Percentiles rank a stretch among this genome's conserved stretches.
Evolutionary conservation across 2,329 filamentous ascomycete genomes (phyloP).

Genomic region (Pestalotiopsis fici): DNA sequence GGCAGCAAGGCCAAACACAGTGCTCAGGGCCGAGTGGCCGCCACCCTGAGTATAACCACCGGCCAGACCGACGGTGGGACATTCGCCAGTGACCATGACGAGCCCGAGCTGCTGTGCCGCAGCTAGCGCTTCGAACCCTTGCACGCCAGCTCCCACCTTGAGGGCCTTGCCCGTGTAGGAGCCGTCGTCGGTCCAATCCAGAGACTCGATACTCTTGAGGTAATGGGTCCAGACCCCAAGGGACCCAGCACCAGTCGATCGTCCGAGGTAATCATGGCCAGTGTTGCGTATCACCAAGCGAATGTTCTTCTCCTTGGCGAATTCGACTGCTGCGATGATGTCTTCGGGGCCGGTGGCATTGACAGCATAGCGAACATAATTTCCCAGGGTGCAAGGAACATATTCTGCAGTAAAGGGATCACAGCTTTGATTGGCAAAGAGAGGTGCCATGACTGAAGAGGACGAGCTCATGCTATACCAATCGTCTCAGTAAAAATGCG

Average conservation of each 20-base stretch:
- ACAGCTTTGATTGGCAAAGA: conserved; percentile 15
- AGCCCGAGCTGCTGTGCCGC: conserved; percentile 37
- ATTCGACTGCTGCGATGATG: conserved; percentile 6
- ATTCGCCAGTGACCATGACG: conserved; percentile 48
- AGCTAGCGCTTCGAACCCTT: conserved; percentile 41
- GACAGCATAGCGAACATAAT: conserved; percentile 13
- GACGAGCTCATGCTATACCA: conserved; percentile 12
- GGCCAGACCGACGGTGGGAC: conserved; percentile 55
- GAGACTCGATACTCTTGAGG: conserved; percentile 39
- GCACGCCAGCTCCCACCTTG: conserved; percentile 50
- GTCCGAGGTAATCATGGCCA: conserved; percentile 52
- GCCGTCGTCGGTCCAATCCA: conserved; percentile 22
- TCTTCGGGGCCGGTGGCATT: conserved; percentile 8
- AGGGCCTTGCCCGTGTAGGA: conserved; percentile 50
- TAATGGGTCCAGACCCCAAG: conserved; percentile 49
- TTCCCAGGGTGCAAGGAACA: conserved; percentile 8
- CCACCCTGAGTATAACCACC: conserved; percentile 64
- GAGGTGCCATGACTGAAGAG: conserved; percentile 12
- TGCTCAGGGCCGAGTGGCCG: conserved; percentile 56
- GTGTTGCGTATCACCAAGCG: conserved; percentile 50
- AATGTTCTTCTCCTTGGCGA: conserved; percentile 37
- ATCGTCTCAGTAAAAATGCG: too few relatives aligned
- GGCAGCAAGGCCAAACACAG: conserved; percentile 57
- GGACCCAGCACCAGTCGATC: conserved; percentile 51
- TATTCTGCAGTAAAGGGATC: conserved; percentile 10